A percentile compares a stretch with the other conserved stretches of the same genome.
Conservation (phyloP, 768 basidiomycete genomes). For the Crassisporium funariophilum region DNA sequence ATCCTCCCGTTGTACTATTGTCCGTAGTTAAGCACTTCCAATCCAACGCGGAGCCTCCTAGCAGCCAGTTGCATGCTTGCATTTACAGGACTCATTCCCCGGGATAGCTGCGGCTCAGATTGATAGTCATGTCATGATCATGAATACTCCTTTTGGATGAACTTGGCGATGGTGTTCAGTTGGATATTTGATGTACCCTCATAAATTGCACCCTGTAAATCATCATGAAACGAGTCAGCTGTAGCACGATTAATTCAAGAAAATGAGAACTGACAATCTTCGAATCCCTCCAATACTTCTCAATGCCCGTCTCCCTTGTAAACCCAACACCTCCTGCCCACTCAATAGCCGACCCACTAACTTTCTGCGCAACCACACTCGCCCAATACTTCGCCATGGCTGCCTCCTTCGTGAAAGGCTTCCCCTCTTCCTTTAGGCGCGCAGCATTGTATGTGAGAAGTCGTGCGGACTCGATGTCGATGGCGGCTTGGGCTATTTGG, state of each 20-base stretch:
- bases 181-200: slow-evolving; percentile 99
- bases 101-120: no score
- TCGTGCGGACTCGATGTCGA: slow-evolving; percentile 88
- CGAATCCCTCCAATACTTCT: slow-evolving; percentile 96
- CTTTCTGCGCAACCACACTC: slow-evolving; percentile 85
- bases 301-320: slow-evolving; percentile 92
- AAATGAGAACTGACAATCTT: slow-evolving; percentile 73
- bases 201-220: slow-evolving; percentile 77
- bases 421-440: slow-evolving; percentile 89
- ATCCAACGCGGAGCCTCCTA: no score
- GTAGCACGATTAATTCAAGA: neutral
- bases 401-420: slow-evolving; percentile 86
- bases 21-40: no score
- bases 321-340: slow-evolving; percentile 95
- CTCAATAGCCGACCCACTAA: slow-evolving; percentile 89
- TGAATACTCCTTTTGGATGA: slow-evolving; percentile 84
- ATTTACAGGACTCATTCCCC: no score
- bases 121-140: no score
- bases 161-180: slow-evolving; percentile 92
- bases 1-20: no score
- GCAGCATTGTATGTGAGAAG: slow-evolving; percentile 97
- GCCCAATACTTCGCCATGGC: slow-evolving; percentile 98
- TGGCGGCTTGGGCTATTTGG: slow-evolving; percentile 89
- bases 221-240: slow-evolving; percentile 4
- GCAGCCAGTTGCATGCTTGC: no score